Evolutionary conservation across 805 yeast species (phyloP), one percentile per base, ranked within the genome.

Genomic region (Starmerella khaoyaiensis): DNA sequence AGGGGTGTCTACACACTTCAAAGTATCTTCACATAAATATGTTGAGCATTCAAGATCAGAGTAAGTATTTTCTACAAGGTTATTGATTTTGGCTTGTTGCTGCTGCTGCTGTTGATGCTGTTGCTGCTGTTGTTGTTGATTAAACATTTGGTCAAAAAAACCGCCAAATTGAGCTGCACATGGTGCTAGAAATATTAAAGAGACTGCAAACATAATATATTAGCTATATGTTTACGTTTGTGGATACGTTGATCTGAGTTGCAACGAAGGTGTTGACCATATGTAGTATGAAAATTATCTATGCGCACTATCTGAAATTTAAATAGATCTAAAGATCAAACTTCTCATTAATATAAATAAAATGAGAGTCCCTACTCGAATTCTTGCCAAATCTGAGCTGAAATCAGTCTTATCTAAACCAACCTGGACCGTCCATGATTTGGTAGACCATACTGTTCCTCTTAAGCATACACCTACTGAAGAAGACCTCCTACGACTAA

Each of bases 21-120:
- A 63, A 0, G 96, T 82, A 48, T 76, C 93, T 3, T 82, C 82
- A 54, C 98, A 90, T 24, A 87, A 58, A 55, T 76, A 87, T 5
- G 63, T 62, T 8, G 60, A 57, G 53, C 98, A 90, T 3, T 63
- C 60, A 5, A 62, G 56, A 51, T 37, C 40, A 30, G 37, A 36
- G 38, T 46, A 52, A 4, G 47, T 39, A 25, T 40, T 36, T 20
- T 46, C 52, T 2, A 49, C 47, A 10, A 31, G 28, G 28, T 44
- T 45, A 41, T 39, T 28, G 11, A 31, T 27, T 9, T 10, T 5
- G 18, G 16, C 28, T 15, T 14, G 26, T 11, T 45, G 40, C 11
- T 39, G 33, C n/a, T 40, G 36, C 28, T 53, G 62, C 20, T 57
- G 61, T 25, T 61, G 66, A 31, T 56, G 63, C 21, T 58, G 61